Evolutionary conservation across 257 asterid genomes (phyloP).

Genomic region (Capsicum chinense): DNA sequence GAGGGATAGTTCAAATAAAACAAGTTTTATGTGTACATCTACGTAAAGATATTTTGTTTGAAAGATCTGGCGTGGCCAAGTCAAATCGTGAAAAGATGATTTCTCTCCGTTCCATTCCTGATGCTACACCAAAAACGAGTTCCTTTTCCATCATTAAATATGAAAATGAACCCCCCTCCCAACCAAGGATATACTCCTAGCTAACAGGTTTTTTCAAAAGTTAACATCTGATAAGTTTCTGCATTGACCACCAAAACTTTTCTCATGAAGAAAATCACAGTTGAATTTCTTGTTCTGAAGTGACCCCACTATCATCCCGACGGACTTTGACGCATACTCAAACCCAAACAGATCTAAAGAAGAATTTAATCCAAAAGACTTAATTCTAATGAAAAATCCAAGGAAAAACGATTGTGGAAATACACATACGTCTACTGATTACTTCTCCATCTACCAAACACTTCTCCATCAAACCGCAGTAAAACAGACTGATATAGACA

Average conservation of each 20-base stretch:
- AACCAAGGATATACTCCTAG: constrained; percentile 19
- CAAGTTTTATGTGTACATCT: neutral
- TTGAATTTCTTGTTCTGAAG: neutral
- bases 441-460: neutral
- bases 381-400: too few species aligned
- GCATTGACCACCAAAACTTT: neutral
- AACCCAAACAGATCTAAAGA: neutral
- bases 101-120: neutral
- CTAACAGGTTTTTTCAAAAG: neutral
- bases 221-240: neutral
- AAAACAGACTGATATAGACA: neutral
- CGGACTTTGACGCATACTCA: neutral
- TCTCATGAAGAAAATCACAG: neutral
- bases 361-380: neutral
- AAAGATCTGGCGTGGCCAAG: neutral
- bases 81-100: neutral
- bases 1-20: neutral
- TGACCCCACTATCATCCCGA: neutral
- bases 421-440: neutral
- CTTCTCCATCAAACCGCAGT: neutral
- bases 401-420: neutral
- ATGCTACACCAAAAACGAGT: neutral
- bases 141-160: neutral
- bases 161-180: neutral
- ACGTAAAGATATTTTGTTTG: neutral